Conservation (phyloP, 371 early-diverging fungal genomes). For the Lichtheimia ornata region DNA sequence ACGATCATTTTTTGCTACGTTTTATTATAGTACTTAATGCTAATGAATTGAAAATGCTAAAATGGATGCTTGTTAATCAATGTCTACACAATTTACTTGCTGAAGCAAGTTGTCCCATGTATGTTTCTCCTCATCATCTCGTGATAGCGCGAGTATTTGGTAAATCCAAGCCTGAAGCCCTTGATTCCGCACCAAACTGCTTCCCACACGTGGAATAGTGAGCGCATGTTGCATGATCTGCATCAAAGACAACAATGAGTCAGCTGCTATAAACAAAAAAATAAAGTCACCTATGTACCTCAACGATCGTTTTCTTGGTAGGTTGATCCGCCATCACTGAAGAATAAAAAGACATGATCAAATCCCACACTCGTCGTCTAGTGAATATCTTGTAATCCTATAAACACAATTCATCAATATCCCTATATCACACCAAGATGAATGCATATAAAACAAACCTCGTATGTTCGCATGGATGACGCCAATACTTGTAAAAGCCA, state of each 20-base stretch:
- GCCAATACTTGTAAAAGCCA: constrained; percentile 77
- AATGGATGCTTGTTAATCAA: too few species aligned
- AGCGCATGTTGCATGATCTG: constrained; percentile 60
- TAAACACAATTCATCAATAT: too few species aligned
- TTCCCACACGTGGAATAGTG: constrained; percentile 48
- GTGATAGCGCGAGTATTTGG: constrained; percentile 37
- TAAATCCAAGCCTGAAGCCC: constrained; percentile 66
- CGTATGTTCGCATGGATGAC: constrained; percentile 45
- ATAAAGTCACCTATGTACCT: constrained; percentile 20
- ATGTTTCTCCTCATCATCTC: constrained; percentile 21
- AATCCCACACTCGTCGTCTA: constrained; percentile 71
- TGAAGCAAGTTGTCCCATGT: constrained; percentile 17
- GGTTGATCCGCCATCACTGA: constrained; percentile 66
- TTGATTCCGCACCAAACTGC: constrained; percentile 57
- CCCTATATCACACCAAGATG: too few species aligned
- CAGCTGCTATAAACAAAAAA: background rate
- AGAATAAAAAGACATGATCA: constrained; percentile 63
- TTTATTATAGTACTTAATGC: too few species aligned
- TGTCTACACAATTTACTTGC: too few species aligned
- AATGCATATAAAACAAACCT: constrained; percentile 2
- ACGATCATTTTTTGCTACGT: too few species aligned
- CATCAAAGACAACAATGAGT: background rate
- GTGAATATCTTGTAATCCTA: constrained; percentile 70
- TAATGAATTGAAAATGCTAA: too few species aligned
- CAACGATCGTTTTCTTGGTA: constrained; percentile 36